Conservation (phyloP, 2,329 filamentous ascomycete genomes). For the Alternaria gansuensis region DNA sequence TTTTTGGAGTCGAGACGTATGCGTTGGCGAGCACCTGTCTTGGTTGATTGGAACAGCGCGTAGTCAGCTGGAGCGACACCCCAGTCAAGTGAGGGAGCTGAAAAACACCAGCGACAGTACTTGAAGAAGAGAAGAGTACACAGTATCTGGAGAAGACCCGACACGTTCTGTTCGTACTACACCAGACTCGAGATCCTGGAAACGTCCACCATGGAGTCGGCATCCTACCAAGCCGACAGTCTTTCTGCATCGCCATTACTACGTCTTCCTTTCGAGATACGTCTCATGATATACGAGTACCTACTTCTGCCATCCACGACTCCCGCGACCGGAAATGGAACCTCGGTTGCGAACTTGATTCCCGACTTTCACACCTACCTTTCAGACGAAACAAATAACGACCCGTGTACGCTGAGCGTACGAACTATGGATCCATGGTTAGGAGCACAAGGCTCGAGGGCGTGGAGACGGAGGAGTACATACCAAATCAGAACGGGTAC, state of each 20-base stretch:
- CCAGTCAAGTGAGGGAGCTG: neutral
- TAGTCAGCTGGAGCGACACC: neutral
- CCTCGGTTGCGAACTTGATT: slow-evolving; percentile 46
- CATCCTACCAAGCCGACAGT: neutral
- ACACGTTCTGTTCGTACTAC: neutral
- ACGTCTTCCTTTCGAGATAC: slow-evolving; percentile 58
- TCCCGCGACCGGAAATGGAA: slow-evolving; percentile 40
- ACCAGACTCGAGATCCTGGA: neutral
- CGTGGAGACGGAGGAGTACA: slow-evolving; percentile 49
- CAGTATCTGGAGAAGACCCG: neutral
- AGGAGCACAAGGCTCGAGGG: slow-evolving; percentile 33
- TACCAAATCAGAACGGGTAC: slow-evolving; percentile 52
- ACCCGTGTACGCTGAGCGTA: slow-evolving; percentile 53
- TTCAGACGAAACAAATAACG: slow-evolving; percentile 40
- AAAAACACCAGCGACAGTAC: neutral
- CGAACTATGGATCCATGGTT: slow-evolving; percentile 57
- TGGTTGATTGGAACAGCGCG: slow-evolving; percentile 8
- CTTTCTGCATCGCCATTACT: slow-evolving; percentile 49
- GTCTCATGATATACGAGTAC: slow-evolving; percentile 58
- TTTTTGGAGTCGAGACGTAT: neutral
- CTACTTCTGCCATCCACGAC: slow-evolving; percentile 54
- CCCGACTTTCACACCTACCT: slow-evolving; percentile 57
- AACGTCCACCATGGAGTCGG: slow-evolving; percentile 18
- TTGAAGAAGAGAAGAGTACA: neutral
- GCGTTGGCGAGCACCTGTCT: neutral